Percentiles rank a stretch among this genome's conserved stretches.
Conservation (phyloP, 139 green algal species). For the Yamagishiella unicocca region DNA sequence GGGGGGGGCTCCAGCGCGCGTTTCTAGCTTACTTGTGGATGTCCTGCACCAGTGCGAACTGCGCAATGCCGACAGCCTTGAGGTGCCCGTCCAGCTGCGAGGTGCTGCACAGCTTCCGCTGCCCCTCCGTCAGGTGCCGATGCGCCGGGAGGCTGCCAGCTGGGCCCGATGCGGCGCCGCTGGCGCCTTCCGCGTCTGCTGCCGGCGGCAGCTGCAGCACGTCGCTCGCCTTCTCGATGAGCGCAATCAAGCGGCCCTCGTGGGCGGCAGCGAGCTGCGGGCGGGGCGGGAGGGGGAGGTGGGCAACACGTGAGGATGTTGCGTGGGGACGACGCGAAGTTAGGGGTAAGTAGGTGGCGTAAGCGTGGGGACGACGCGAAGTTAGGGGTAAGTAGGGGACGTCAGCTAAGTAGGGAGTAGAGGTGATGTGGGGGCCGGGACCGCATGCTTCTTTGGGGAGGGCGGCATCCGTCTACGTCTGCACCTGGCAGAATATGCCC, state of each 20-base stretch:
- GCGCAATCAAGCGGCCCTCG: slow-evolving; percentile 21
- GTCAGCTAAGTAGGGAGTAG: too few relatives aligned
- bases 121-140: slow-evolving; percentile 48
- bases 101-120: slow-evolving; percentile 53
- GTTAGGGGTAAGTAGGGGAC: too few relatives aligned
- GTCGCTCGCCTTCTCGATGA: slow-evolving; percentile 12
- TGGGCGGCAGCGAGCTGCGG: not conserved
- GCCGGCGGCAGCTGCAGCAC: not conserved
- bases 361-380: too few relatives aligned
- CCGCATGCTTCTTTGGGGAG: too few relatives aligned
- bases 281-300: not conserved
- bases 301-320: too few relatives aligned
- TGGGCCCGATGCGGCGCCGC: not conserved
- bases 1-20: too few relatives aligned
- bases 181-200: not conserved
- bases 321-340: too few relatives aligned
- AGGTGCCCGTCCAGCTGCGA: slow-evolving; percentile 63
- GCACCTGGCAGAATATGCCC: too few relatives aligned
- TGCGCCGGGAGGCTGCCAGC: too few relatives aligned
- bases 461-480: too few relatives aligned
- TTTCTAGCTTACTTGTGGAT: slow-evolving; percentile 38
- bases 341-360: too few relatives aligned
- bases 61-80: slow-evolving; percentile 63
- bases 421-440: too few relatives aligned
- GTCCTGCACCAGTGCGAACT: slow-evolving; percentile 64